A percentile compares a stretch with the other conserved stretches of the same genome.
Evolutionary conservation across 805 yeast species (phyloP).

Genomic region (Pichia ethanolica): DNA sequence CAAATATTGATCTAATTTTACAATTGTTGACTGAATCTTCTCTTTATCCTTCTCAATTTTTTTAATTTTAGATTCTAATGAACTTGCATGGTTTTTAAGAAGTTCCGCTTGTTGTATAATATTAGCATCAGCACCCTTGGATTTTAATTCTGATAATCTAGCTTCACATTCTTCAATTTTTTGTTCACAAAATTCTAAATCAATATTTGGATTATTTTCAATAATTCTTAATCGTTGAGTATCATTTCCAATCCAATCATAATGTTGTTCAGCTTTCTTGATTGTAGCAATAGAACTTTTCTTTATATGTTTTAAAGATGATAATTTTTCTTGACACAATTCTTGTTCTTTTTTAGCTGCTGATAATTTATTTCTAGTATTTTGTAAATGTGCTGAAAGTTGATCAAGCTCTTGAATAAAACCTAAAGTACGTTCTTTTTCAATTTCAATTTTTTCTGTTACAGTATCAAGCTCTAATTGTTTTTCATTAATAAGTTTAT

Average conservation of each 20-base stretch:
- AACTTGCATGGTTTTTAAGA: slow-evolving; percentile 78
- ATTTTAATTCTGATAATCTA: slow-evolving; percentile 60
- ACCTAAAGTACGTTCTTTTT: slow-evolving; percentile 54
- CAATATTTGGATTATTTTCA: slow-evolving; percentile 55
- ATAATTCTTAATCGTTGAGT: slow-evolving; percentile 47
- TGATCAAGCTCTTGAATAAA: slow-evolving; percentile 72
- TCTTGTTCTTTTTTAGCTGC: slow-evolving; percentile 40
- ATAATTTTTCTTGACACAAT: slow-evolving; percentile 25
- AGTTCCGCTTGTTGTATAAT: slow-evolving; percentile 89
- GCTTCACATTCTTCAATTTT: slow-evolving; percentile 50
- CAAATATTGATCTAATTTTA: slow-evolving; percentile 77
- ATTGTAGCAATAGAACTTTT: slow-evolving; percentile 2
- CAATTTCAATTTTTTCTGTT: slow-evolving; percentile 38
- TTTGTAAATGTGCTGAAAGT: slow-evolving; percentile 37
- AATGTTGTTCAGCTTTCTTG: slow-evolving; percentile 37
- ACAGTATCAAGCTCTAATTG: slow-evolving; percentile 22
- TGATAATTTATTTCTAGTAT: slow-evolving; percentile 41
- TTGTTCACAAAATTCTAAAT: slow-evolving; percentile 54
- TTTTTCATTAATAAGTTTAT: slow-evolving; percentile 24
- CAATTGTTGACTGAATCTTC: slow-evolving; percentile 83
- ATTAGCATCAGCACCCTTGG: slow-evolving; percentile 69
- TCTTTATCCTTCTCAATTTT: slow-evolving; percentile 85
- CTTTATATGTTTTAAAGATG: slow-evolving; percentile 29
- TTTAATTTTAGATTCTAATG: slow-evolving; percentile 70
- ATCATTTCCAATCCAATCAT: slow-evolving; percentile 70